A percentile compares a stretch with the other conserved stretches of the same genome.
Evolutionary conservation across 1,139 yeast species (phyloP).

Genomic region (Blastobotrys malaysiensis): DNA sequence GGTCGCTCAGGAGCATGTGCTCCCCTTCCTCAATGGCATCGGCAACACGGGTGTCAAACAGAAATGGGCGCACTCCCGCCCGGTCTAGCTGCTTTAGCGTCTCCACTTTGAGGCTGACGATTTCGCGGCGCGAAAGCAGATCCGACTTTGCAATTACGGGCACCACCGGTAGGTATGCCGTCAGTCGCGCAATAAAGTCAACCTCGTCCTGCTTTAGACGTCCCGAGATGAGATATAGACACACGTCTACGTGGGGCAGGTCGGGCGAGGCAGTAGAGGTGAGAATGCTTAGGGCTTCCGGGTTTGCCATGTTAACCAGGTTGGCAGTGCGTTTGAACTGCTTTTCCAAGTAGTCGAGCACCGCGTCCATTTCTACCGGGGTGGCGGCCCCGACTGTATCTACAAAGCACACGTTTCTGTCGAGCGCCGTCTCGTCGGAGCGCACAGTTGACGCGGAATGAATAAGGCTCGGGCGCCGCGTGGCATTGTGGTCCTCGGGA

Average conservation of each 20-base stretch:
- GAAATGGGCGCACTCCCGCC: constrained; percentile 23
- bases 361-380: constrained; percentile 16
- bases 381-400: constrained; percentile 24
- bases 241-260: constrained; percentile 30
- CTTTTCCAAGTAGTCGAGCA: constrained; percentile 25
- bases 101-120: constrained; percentile 20
- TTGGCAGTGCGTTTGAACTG: constrained; percentile 27
- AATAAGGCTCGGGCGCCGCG: constrained; percentile 18
- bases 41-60: constrained; percentile 23
- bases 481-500: neutral
- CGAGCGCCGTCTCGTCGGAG: constrained; percentile 21
- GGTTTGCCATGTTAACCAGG: constrained; percentile 26
- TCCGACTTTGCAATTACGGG: constrained; percentile 29
- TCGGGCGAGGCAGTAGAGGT: constrained; percentile 26
- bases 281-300: constrained; percentile 24
- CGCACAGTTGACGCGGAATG: constrained; percentile 18
- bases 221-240: constrained; percentile 26
- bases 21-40: constrained; percentile 23
- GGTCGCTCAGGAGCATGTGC: constrained; percentile 4
- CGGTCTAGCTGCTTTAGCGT: constrained; percentile 20
- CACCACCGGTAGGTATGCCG: constrained; percentile 26
- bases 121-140: constrained; percentile 15
- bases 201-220: constrained; percentile 23
- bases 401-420: constrained; percentile 27
- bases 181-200: constrained; percentile 23